Base-by-base conservation (phyloP, 257 asterid genomes). In the Gentiana macrophylla region DNA sequence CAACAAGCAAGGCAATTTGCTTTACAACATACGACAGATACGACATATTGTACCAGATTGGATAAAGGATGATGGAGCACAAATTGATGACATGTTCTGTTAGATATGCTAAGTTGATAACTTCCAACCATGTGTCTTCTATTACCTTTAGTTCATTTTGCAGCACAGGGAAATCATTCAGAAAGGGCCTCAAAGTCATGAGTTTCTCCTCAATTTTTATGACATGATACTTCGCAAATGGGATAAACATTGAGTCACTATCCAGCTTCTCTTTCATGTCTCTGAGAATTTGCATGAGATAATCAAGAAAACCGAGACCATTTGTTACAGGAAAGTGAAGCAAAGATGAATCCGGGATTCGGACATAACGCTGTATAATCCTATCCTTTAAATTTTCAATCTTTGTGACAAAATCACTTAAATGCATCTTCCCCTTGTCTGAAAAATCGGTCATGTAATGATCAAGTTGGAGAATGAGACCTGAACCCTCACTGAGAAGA, bases 71-170 rank as follows among this genome's bases (percentile, higher is more conserved):
- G 49, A 35, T 13, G 3, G 1, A 2, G n/a, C 15, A n/a, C 35
- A 47, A 55, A 41, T 4, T 41, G 46, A 12, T 12, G 8, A 5
- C 62, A 8, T n/a, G 50, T 15, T 66, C 71, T 24, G 52, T 65
- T 1, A 32, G 33, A 52, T 59, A 66, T 12, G 32, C 56, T 11
- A 62, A 12, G 3, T 45, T 43, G 5, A 45, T 5, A 35, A 62
- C 51, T 13, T 34, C 53, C 8, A 33, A 36, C 58, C 53, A 56
- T 38, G 56, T 47, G 44, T 61, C 55, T 34, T 15, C 0, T 3
- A 67, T 4, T 9, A 41, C 49, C 12, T 47, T 38, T 1, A 36
- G 35, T 52, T 48, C 37, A 37, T 52, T 35, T 34, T 49, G 47
- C 33, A 35, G n/a, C 63, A 37, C 49, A 34, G 11, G 5, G 12